Percentiles rank a stretch among this genome's conserved stretches.
phyloP scores from a whole-genome alignment of 495 filamentous ascomycete species.

The Neurospora sp. region DNA sequence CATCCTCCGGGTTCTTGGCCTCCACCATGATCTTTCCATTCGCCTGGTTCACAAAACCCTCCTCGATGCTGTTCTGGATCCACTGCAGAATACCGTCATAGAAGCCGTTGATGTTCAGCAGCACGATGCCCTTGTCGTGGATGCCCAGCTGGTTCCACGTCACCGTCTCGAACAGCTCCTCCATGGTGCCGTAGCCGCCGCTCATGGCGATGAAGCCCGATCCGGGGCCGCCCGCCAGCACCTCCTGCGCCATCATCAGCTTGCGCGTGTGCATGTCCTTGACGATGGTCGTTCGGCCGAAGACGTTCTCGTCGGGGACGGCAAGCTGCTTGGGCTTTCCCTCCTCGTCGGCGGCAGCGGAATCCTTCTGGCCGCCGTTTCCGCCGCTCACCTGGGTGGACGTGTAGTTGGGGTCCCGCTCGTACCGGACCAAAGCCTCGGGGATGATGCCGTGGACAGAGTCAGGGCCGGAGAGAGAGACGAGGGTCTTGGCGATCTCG shows the following conservation, averaged over 20 bases:
- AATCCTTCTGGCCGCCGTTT: conserved; percentile 2
- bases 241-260: conserved; percentile 78
- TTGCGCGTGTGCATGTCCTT: conserved; percentile 94
- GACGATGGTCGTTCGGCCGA: conserved; percentile 78
- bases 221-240: conserved; percentile 68
- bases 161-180: conserved; percentile 91
- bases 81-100: conserved; percentile 79
- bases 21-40: conserved; percentile 71
- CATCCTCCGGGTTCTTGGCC: conserved; percentile 60
- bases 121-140: conserved; percentile 66
- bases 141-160: conserved; percentile 99
- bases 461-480: conserved; percentile 67
- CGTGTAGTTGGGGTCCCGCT: conserved; percentile 48
- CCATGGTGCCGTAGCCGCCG: conserved; percentile 89
- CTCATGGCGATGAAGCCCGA: conserved; percentile 83
- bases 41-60: conserved; percentile 60
- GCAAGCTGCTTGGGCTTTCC: conserved; percentile 1
- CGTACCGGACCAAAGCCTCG: conserved; percentile 67
- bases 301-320: conserved; percentile 57
- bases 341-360: conserved; percentile 8
- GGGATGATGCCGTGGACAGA: conserved; percentile 93
- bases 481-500: conserved; percentile 78
- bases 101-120: conserved; percentile 82
- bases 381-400: conserved; percentile 21
- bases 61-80: conserved; percentile 66